phyloP scores from a whole-genome alignment of 495 filamentous ascomycete species.

The Tuber borchii region DNA sequence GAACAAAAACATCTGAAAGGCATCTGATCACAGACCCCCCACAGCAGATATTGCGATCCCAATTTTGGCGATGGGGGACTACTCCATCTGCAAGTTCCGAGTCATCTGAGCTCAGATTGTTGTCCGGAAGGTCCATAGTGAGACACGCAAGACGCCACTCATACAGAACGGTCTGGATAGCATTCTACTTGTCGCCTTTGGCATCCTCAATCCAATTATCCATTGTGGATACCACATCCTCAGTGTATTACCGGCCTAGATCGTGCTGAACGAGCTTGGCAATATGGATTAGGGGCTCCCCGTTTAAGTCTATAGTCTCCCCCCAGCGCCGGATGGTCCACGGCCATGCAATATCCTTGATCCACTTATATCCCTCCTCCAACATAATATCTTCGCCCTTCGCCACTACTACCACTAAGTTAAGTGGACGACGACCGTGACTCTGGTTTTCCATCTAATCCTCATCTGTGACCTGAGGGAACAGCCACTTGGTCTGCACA shows the following conservation, averaged over 20 bases:
- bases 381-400: not conserved
- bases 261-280: not conserved
- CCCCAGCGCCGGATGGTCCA: constrained; percentile 6
- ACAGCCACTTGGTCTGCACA: not conserved
- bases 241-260: not conserved
- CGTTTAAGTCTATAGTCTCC: not conserved
- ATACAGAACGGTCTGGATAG: not conserved
- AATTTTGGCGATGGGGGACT: not conserved
- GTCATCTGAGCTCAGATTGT: not conserved
- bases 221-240: too few species aligned
- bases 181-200: not conserved
- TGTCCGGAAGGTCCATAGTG: not conserved
- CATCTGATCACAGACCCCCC: too few species aligned
- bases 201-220: not conserved
- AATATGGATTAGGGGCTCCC: not conserved
- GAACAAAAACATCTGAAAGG: too few species aligned
- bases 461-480: not conserved
- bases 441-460: not conserved
- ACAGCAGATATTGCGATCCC: not conserved
- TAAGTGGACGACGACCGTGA: not conserved
- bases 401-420: not conserved
- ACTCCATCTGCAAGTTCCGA: not conserved
- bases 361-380: not conserved
- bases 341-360: too few species aligned
- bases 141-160: constrained; percentile 3